Conservation (phyloP, 192 early-diverging fungal species). For the Phycomyces nitens region DNA sequence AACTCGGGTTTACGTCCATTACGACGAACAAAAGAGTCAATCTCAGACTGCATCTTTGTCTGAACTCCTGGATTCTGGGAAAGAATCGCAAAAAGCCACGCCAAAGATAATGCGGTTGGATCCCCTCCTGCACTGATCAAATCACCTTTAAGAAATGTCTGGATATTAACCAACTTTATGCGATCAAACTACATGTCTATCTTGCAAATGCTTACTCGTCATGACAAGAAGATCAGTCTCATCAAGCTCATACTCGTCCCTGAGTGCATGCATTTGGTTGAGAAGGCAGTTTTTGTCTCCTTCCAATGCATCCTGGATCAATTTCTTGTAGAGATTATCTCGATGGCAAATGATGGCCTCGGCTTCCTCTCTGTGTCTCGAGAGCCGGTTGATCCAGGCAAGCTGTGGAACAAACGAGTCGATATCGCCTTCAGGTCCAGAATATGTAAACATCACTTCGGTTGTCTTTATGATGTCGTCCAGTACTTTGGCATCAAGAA, state of each 20-base stretch:
- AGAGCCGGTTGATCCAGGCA: not conserved
- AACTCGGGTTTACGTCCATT: not conserved
- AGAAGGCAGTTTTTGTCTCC: not conserved
- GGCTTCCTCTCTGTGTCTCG: not conserved
- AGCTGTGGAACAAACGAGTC: not conserved
- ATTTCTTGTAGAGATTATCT: not conserved
- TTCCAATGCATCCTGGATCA: not conserved
- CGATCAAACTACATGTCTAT: not conserved
- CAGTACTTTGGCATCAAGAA: not conserved
- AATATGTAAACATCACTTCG: not conserved
- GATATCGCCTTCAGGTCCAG: not conserved
- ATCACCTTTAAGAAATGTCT: constrained; percentile 6
- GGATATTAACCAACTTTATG: not conserved
- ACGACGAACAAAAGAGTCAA: constrained; percentile 2
- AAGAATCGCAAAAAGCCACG: constrained; percentile 11
- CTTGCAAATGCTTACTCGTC: not conserved
- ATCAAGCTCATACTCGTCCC: not conserved
- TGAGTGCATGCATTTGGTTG: not conserved
- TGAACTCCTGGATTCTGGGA: constrained; percentile 21
- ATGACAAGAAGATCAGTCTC: not conserved
- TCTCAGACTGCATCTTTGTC: constrained; percentile 6
- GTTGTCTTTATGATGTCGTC: not conserved
- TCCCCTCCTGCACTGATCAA: constrained; percentile 5
- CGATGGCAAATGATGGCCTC: not conserved
- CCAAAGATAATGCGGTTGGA: constrained; percentile 4